Evolutionary conservation across 2,329 filamentous ascomycete species (phyloP).

Genomic region (Epichloe hybrida): DNA sequence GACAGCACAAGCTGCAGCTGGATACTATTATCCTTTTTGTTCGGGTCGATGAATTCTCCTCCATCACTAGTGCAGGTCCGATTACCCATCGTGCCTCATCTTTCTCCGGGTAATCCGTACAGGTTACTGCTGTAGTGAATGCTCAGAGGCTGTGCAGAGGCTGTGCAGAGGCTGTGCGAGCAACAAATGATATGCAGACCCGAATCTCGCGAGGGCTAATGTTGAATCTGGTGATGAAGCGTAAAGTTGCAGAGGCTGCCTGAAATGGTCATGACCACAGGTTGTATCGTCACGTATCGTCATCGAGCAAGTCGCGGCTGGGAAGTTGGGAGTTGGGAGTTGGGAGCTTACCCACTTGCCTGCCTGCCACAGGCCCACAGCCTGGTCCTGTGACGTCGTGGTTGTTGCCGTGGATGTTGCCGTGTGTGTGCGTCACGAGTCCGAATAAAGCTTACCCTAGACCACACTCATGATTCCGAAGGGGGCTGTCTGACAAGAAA

Average conservation of each 20-base stretch:
- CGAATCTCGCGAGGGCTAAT: background rate
- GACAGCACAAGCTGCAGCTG: slow-evolving; percentile 61
- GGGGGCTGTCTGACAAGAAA: background rate
- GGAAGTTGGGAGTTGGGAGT: too few species aligned
- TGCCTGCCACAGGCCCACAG: background rate
- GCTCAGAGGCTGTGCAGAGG: too few species aligned
- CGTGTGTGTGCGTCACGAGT: background rate
- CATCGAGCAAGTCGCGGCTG: background rate
- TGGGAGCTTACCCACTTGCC: too few species aligned
- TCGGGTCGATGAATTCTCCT: slow-evolving; percentile 13
- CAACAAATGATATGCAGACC: background rate
- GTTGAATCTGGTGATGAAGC: background rate
- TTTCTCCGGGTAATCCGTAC: background rate
- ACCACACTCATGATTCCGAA: background rate
- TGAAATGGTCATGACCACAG: background rate
- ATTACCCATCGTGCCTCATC: slow-evolving; percentile 4
- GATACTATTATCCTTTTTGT: slow-evolving; percentile 27
- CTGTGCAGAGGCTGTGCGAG: too few species aligned
- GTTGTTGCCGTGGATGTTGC: too few species aligned
- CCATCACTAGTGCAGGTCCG: slow-evolving; percentile 4
- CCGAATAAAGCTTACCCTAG: background rate
- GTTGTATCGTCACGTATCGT: background rate
- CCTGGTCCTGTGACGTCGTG: slow-evolving; percentile 3
- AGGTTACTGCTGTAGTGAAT: background rate
- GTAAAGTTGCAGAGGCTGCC: background rate